A percentile compares a stretch with the other conserved stretches of the same genome.
phyloP scores from a whole-genome alignment of 768 basidiomycete species.

The Trametes cinnabarina region DNA sequence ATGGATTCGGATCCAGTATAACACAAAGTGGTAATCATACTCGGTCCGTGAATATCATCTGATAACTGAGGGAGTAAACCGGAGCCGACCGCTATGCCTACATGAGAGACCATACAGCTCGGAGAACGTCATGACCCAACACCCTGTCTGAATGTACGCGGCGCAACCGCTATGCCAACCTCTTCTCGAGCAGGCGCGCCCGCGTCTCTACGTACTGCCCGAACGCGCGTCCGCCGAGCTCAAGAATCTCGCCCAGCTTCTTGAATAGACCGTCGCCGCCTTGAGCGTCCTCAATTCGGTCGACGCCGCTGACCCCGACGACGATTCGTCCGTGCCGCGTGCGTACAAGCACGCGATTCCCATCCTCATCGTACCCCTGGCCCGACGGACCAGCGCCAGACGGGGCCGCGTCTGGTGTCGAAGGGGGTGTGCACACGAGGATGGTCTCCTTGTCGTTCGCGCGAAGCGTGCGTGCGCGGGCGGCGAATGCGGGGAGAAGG shows the following conservation, averaged over 20 bases:
- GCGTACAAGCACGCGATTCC: constrained; percentile 15
- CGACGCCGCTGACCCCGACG: constrained; percentile 21
- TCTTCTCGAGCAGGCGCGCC: neutral
- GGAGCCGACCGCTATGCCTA: too few species aligned
- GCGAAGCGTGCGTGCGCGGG: constrained; percentile 19
- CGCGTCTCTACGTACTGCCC: constrained; percentile 14
- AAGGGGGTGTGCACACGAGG: constrained; percentile 12
- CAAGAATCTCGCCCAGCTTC: constrained; percentile 9
- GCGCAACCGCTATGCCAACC: neutral
- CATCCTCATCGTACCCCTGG: neutral
- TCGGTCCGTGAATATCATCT: too few species aligned
- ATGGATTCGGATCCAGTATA: too few species aligned
- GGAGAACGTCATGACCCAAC: too few species aligned
- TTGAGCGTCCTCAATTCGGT: constrained; percentile 8
- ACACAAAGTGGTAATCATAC: too few species aligned
- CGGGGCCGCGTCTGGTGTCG: neutral
- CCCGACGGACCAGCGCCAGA: neutral
- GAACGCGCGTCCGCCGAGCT: constrained; percentile 5
- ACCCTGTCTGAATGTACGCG: too few species aligned
- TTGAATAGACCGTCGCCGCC: neutral
- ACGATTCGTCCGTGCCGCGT: constrained; percentile 20
- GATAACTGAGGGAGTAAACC: too few species aligned
- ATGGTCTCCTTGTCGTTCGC: constrained; percentile 18
- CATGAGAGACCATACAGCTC: too few species aligned
- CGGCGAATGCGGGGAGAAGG: constrained; percentile 22